Conservation (phyloP, 2,329 filamentous ascomycete genomes). For the Juglanconis juglandina region DNA sequence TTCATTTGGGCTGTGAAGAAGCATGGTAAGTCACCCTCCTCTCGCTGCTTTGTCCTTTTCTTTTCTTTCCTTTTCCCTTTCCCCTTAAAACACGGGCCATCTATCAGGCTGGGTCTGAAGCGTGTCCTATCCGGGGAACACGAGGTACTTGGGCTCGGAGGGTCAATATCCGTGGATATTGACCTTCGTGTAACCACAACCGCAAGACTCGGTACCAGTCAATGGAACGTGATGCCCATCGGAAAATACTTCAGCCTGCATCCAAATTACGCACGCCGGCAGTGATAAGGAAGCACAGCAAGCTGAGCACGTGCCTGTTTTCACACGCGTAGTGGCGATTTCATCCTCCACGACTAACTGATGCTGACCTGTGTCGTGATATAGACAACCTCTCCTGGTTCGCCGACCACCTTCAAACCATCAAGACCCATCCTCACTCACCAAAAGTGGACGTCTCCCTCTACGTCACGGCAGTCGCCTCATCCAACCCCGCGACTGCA, state of each 20-base stretch:
- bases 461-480: constrained; percentile 32
- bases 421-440: constrained; percentile 36
- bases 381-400: constrained; percentile 36
- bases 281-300: not conserved
- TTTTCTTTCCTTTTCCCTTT: not conserved
- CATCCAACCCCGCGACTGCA: constrained; percentile 9
- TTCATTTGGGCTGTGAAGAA: constrained; percentile 49
- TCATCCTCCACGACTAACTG: not conserved
- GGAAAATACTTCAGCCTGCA: not conserved
- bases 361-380: not conserved
- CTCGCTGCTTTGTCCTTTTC: not conserved
- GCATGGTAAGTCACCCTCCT: constrained; percentile 34
- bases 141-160: not conserved
- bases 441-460: constrained; percentile 36
- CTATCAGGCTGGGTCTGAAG: not conserved
- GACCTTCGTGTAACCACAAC: not conserved
- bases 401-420: constrained; percentile 34
- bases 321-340: not conserved
- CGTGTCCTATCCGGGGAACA: not conserved
- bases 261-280: not conserved
- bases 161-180: constrained; percentile 1
- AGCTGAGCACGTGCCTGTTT: not conserved
- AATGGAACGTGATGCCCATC: not conserved
- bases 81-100: not conserved
- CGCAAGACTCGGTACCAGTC: not conserved